A percentile compares a stretch with the other conserved stretches of the same genome.
Conservation (phyloP, 805 yeast genomes). For the Yarrowia sp. region DNA sequence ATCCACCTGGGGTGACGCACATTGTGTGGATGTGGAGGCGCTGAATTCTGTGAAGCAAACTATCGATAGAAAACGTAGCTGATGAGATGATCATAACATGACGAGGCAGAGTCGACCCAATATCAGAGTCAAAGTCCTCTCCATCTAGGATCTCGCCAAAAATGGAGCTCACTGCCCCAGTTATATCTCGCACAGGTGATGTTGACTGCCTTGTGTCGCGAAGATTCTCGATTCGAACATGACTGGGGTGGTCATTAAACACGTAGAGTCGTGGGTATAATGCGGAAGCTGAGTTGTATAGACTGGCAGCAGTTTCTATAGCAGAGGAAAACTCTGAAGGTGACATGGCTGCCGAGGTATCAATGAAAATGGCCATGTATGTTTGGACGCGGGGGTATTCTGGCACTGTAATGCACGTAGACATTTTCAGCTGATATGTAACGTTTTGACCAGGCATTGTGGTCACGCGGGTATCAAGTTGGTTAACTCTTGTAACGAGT, state of each 20-base stretch:
- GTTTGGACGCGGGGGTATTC: not conserved
- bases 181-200: not conserved
- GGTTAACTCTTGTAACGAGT: not conserved
- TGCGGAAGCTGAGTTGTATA: not conserved
- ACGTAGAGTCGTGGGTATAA: slow-evolving; percentile 1
- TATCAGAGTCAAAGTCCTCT: not conserved
- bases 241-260: slow-evolving; percentile 1
- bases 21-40: slow-evolving; percentile 10
- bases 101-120: not conserved
- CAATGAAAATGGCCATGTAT: slow-evolving; percentile 9
- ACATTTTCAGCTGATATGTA: slow-evolving; percentile 9
- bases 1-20: slow-evolving; percentile 5
- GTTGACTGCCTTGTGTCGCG: not conserved
- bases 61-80: not conserved
- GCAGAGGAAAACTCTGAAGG: not conserved
- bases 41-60: not conserved
- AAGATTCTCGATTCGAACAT: not conserved
- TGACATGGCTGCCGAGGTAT: not conserved
- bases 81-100: slow-evolving; percentile 7
- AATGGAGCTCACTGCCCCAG: not conserved
- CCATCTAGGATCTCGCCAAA: not conserved
- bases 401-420: not conserved
- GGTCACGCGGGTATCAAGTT: not conserved
- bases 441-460: not conserved
- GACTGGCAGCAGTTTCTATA: not conserved